Base-by-base conservation (phyloP, 129 eudicot species). In the Tagetes patula region DNA sequence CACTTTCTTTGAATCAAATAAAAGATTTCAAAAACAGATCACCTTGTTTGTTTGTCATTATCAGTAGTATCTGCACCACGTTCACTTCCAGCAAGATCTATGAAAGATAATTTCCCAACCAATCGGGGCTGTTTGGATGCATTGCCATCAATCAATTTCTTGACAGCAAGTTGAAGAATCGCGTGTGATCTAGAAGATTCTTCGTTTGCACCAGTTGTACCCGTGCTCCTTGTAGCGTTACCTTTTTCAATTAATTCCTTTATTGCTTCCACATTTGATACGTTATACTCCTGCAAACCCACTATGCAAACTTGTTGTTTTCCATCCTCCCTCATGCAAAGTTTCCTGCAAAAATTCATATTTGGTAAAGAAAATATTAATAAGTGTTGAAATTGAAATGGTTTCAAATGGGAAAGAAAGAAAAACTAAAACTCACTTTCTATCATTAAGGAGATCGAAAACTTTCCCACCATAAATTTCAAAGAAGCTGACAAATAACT, bases 41-140 rank as follows among this genome's bases (percentile, higher is more conserved):
- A 85, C 96, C 96, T 84, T 37, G 92, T 89, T 48, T 86, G 96
- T 46, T 82, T 86, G 69, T 89, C 96, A 73, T 89, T 89, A 70
- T 89, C 96, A 4, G 92, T 89, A 36, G 96, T 89, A 76, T 89
- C 96, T 59, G 96, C 96, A 46, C 96, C 96, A 14, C 96, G 84
- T 72, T 89, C 96, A 74, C 96, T 89, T 75, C 96, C 96, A 61
- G 96, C 96, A 72, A 89, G 96, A 68, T 89, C 96, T 37, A 89
- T 89, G 53, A 89, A 89, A 6, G 96, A 89, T 32, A 89, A 69
- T 72, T 89, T 89, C 32, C 96, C 96, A 6, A 86, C 85, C 46
- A 78, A 61, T 62, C 86, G 73, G n/a, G 85, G 82, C 65, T 83
- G 89, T 78, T 86, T 89, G 50, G 87, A 77, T 79, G 80, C 91